A percentile compares a stretch with the other conserved stretches of the same genome.
Evolutionary conservation across 2,329 filamentous ascomycete species (phyloP).

Genomic region (Dothideomycetes sp.): DNA sequence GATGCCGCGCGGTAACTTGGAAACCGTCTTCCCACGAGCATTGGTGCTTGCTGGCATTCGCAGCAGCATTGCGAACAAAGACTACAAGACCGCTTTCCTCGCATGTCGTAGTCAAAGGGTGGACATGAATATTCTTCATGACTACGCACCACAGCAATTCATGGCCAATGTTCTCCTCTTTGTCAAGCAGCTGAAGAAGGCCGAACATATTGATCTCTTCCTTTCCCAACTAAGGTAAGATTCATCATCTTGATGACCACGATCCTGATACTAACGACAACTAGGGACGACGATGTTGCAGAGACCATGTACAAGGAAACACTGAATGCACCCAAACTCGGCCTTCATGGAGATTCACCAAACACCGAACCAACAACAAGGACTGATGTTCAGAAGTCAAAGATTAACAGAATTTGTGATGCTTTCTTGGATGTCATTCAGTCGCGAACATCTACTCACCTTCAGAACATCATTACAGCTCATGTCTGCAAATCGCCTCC

Average conservation of each 20-base stretch:
- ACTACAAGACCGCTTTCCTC: conserved; percentile 76
- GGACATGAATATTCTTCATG: conserved; percentile 95
- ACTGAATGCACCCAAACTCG: conserved; percentile 38
- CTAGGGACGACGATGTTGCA: conserved; percentile 73
- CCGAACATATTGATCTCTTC: conserved; percentile 81
- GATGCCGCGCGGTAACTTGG: conserved; percentile 91
- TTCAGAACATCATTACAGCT: conserved; percentile 90
- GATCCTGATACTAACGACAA: conserved; percentile 27
- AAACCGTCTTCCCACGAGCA: conserved; percentile 87
- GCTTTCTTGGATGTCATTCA: conserved; percentile 64
- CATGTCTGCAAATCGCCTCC: conserved; percentile 90
- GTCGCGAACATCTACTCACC: conserved; percentile 51
- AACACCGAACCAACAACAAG: not conserved
- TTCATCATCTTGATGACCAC: not conserved
- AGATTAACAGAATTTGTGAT: conserved; percentile 84
- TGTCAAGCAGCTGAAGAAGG: conserved; percentile 72
- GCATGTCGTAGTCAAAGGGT: conserved; percentile 88
- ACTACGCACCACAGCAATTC: conserved; percentile 83
- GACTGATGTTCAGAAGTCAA: conserved; percentile 33
- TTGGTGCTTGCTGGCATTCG: conserved; percentile 88
- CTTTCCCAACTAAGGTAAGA: conserved; percentile 70
- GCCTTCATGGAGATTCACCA: conserved; percentile 12
- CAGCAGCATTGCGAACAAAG: conserved; percentile 64
- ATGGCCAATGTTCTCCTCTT: conserved; percentile 66
- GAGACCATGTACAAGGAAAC: conserved; percentile 92